These are phyloP conservation scores for Begonia fuchsioides DNA, from an alignment of 306 rosid genomes.

Conservation along the genomic window DNA sequence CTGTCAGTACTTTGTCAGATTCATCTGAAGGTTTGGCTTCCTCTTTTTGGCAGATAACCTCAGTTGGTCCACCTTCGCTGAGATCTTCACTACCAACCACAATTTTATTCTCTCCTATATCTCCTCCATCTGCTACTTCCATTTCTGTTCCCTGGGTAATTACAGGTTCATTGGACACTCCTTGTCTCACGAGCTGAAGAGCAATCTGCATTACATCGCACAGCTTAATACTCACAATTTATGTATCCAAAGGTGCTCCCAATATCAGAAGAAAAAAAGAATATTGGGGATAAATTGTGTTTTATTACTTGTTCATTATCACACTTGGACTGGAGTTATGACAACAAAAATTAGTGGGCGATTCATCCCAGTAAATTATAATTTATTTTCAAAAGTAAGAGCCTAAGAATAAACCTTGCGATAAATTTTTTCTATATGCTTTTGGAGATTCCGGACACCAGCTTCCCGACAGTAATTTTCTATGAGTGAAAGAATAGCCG, in stretches of 20 bases:
- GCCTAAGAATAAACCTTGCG: slow-evolving; percentile 50
- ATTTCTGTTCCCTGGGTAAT: slow-evolving; percentile 20
- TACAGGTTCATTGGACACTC: slow-evolving; percentile 24
- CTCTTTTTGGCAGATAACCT: slow-evolving; percentile 19
- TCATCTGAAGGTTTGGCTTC: slow-evolving; percentile 25
- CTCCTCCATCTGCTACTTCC: slow-evolving; percentile 16
- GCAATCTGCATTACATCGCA: slow-evolving; percentile 48
- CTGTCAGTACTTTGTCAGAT: slow-evolving; percentile 8
- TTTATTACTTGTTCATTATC: too few species aligned
- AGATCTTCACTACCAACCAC: slow-evolving; percentile 11
- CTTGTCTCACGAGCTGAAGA: slow-evolving; percentile 69
- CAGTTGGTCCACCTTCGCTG: slow-evolving; percentile 10
- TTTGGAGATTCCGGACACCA: slow-evolving; percentile 89
- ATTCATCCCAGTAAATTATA: too few species aligned
- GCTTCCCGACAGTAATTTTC: slow-evolving; percentile 93
- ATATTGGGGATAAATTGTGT: too few species aligned
- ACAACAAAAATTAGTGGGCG: too few species aligned
- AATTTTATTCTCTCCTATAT: slow-evolving; percentile 12
- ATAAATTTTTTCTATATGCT: slow-evolving; percentile 87
- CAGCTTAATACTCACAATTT: too few species aligned
- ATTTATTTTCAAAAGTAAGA: slow-evolving; percentile 4
- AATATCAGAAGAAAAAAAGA: too few species aligned
- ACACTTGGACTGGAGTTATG: too few species aligned
- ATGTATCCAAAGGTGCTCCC: too few species aligned
- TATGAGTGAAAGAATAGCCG: slow-evolving; percentile 72